These are phyloP conservation scores for Chlorella sp. DNA, from an alignment of 139 green algal species.

Conservation along the genomic window DNA sequence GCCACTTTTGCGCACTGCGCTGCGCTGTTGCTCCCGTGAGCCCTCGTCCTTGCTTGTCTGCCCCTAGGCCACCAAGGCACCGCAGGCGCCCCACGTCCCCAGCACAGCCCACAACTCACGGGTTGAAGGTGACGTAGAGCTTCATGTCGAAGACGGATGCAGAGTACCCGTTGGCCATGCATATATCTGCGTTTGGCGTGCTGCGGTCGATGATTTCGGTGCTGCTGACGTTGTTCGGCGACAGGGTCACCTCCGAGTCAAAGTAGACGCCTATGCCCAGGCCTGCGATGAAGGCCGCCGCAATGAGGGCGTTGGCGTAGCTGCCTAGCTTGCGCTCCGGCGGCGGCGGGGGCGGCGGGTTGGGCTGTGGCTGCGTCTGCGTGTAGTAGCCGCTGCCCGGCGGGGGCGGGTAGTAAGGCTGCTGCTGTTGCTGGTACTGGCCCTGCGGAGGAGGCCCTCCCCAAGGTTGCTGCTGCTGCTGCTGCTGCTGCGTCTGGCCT, in stretches of 20 bases:
- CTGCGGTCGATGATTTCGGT: constrained; percentile 93
- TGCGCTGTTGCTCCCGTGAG: too few species aligned
- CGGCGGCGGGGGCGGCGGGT: background rate
- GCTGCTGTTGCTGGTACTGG: constrained; percentile 15
- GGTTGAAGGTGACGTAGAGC: constrained; percentile 98
- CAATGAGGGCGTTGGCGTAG: constrained; percentile 50
- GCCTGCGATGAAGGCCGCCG: constrained; percentile 81
- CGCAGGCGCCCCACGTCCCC: too few species aligned
- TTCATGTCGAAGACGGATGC: constrained; percentile 99
- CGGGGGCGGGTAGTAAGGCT: background rate
- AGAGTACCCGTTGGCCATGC: constrained; percentile 93
- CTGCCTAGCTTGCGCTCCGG: constrained; percentile 12
- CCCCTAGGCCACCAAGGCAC: too few species aligned
- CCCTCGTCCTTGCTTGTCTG: too few species aligned
- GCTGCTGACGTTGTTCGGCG: constrained; percentile 80
- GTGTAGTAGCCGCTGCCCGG: background rate
- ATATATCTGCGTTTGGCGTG: constrained; percentile 89
- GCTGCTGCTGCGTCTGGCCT: background rate
- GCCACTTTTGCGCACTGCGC: too few species aligned
- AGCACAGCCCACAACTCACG: constrained; percentile 54
- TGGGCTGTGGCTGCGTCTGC: background rate
- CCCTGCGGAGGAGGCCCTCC: background rate
- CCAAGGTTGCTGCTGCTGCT: background rate
- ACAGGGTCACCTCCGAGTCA: constrained; percentile 65
- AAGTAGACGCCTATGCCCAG: constrained; percentile 79